phyloP scores from a whole-genome alignment of 2,329 filamentous ascomycete genomes.

The Diaporthe citrichinensis region DNA sequence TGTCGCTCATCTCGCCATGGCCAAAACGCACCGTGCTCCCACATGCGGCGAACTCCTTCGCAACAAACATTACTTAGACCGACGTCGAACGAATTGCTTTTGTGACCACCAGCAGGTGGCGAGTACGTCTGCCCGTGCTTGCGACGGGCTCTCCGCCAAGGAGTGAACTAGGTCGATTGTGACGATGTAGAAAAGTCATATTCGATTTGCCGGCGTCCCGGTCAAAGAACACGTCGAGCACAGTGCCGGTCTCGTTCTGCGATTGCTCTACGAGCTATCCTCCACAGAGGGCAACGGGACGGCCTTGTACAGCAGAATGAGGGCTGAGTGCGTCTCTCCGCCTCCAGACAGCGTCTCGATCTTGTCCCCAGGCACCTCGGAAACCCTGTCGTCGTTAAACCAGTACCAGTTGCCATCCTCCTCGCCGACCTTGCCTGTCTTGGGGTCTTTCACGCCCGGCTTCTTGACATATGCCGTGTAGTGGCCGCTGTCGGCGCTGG shows the following conservation, averaged over 20 bases:
- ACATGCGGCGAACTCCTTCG: neutral
- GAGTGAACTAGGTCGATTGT: neutral
- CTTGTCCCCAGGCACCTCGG: conserved; percentile 91
- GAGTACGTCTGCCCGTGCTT: neutral
- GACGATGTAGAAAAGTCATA: neutral
- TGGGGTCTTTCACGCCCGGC: conserved; percentile 77
- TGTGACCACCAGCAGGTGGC: neutral
- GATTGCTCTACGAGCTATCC: conserved; percentile 52
- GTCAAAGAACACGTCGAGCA: neutral
- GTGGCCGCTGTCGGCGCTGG: conserved; percentile 96
- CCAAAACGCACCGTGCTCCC: neutral
- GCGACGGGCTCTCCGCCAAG: neutral
- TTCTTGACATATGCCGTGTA: conserved; percentile 99
- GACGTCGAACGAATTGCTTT: neutral
- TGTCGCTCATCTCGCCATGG: neutral
- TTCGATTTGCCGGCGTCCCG: neutral
- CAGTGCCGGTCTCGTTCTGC: neutral
- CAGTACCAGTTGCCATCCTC: conserved; percentile 99
- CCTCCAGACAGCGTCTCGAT: conserved; percentile 92
- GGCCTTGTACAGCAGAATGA: conserved; percentile 84
- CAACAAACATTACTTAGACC: neutral
- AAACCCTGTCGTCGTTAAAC: conserved; percentile 99
- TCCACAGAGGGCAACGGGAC: conserved; percentile 76
- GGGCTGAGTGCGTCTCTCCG: conserved; percentile 86
- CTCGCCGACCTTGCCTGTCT: conserved; percentile 81